These are phyloP conservation scores for Boletus reticuloceps DNA, from an alignment of 768 basidiomycete genomes.

Conservation along the genomic window DNA sequence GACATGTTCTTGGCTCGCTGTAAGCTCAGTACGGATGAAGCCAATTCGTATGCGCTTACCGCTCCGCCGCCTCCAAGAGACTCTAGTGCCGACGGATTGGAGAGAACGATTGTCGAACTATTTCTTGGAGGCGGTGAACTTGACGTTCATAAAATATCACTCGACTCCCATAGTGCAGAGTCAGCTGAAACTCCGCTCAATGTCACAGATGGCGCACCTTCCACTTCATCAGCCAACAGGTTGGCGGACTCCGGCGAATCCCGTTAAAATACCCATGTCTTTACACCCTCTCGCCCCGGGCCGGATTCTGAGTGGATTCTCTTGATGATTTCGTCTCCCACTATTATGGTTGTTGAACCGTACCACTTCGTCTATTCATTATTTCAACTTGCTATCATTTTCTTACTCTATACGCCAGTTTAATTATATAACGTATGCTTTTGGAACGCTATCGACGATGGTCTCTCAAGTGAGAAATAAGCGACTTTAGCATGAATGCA, in stretches of 20 bases:
- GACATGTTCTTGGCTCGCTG: constrained; percentile 76
- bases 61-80: constrained; percentile 38
- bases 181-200: background rate
- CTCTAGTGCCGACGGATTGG: constrained; percentile 31
- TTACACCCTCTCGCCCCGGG: background rate
- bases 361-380: constrained; percentile 13
- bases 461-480: background rate
- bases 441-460: background rate
- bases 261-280: constrained; percentile 15
- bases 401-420: constrained; percentile 10
- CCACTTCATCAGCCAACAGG: background rate
- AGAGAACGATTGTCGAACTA: constrained; percentile 51
- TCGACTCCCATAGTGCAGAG: background rate
- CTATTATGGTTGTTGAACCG: constrained; percentile 12
- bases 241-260: constrained; percentile 2
- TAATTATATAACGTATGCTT: constrained; percentile 15
- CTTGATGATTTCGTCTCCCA: background rate
- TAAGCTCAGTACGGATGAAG: constrained; percentile 39
- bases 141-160: background rate
- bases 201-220: background rate
- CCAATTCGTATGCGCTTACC: constrained; percentile 28
- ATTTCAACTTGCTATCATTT: constrained; percentile 11
- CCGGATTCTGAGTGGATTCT: constrained; percentile 7
- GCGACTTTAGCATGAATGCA: background rate
- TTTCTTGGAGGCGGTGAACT: constrained; percentile 30